phyloP scores from a whole-genome alignment of 495 filamentous ascomycete species.

The Parachaetomium inaequale region DNA sequence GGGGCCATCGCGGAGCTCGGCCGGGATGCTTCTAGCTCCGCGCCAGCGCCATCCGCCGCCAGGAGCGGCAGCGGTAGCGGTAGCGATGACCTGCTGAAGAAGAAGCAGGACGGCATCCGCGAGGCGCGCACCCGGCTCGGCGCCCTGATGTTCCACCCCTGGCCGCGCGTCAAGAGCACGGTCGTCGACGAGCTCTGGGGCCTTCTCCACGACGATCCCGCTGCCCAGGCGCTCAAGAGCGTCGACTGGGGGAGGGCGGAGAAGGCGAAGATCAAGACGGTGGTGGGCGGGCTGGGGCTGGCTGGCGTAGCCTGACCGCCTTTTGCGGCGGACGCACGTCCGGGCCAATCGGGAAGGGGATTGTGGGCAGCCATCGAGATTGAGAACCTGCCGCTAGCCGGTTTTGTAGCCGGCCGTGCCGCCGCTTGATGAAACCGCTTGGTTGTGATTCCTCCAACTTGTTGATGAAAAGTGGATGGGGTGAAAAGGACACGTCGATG shows the following conservation, averaged over 20 bases:
- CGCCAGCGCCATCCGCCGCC: background rate
- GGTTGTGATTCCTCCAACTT: background rate
- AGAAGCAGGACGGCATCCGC: constrained; percentile 29
- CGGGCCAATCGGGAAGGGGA: constrained; percentile 8
- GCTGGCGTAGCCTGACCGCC: constrained; percentile 11
- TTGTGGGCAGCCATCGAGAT: background rate
- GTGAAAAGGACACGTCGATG: constrained; percentile 14
- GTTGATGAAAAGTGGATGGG: background rate
- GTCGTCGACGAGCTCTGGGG: constrained; percentile 50
- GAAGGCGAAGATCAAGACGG: constrained; percentile 31
- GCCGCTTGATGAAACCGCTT: background rate
- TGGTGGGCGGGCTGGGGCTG: constrained; percentile 36
- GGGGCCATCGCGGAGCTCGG: constrained; percentile 51
- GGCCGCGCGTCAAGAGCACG: constrained; percentile 41
- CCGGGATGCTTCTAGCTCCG: constrained; percentile 4
- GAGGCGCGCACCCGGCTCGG: constrained; percentile 46
- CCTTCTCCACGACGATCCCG: constrained; percentile 22
- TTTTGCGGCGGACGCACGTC: constrained; percentile 13
- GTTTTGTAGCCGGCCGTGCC: too few species aligned
- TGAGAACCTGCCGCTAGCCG: background rate
- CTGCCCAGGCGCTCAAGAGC: constrained; percentile 31
- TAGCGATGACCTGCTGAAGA: constrained; percentile 21
- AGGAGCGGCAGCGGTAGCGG: background rate
- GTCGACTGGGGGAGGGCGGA: constrained; percentile 44
- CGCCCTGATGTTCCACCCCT: constrained; percentile 46